Percentiles rank a stretch among this genome's conserved stretches.
Evolutionary conservation across 495 filamentous ascomycete genomes (phyloP).

Genomic region (Chaetomium cochliodes): DNA sequence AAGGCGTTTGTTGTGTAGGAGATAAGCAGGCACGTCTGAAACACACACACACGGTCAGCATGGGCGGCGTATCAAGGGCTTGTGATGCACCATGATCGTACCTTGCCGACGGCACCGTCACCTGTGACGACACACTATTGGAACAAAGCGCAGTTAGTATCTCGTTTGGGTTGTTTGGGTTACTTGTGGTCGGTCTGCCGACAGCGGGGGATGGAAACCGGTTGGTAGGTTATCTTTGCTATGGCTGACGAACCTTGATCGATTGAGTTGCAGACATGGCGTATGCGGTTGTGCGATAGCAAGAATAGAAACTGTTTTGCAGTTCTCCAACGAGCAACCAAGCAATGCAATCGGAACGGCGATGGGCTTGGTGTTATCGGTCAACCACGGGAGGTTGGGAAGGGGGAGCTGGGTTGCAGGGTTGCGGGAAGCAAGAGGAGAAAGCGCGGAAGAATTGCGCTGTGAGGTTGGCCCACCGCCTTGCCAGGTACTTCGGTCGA

Average conservation of each 20-base stretch:
- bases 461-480: conserved; percentile 22
- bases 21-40: conserved; percentile 97
- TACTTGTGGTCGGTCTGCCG: not conserved
- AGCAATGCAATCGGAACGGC: conserved; percentile 23
- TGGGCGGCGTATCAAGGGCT: not conserved
- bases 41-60: conserved; percentile 11
- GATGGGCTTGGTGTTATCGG: conserved; percentile 25
- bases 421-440: conserved; percentile 21
- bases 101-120: conserved; percentile 98
- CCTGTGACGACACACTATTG: conserved; percentile 94
- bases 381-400: conserved; percentile 21
- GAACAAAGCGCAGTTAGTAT: conserved; percentile 31
- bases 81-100: conserved; percentile 41
- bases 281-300: conserved; percentile 5
- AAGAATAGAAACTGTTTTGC: conserved; percentile 3
- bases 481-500: conserved; percentile 9
- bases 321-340: conserved; percentile 16
- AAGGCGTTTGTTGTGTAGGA: conserved; percentile 99
- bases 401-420: conserved; percentile 12
- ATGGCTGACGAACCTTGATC: conserved; percentile 51
- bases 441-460: conserved; percentile 21
- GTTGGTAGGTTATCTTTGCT: conserved; percentile 15
- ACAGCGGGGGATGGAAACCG: conserved; percentile 20
- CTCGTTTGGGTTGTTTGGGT: not conserved
- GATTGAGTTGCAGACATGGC: conserved; percentile 56